Evolutionary conservation across 1,139 yeast genomes (phyloP).

Genomic region (Diutina catenulata): DNA sequence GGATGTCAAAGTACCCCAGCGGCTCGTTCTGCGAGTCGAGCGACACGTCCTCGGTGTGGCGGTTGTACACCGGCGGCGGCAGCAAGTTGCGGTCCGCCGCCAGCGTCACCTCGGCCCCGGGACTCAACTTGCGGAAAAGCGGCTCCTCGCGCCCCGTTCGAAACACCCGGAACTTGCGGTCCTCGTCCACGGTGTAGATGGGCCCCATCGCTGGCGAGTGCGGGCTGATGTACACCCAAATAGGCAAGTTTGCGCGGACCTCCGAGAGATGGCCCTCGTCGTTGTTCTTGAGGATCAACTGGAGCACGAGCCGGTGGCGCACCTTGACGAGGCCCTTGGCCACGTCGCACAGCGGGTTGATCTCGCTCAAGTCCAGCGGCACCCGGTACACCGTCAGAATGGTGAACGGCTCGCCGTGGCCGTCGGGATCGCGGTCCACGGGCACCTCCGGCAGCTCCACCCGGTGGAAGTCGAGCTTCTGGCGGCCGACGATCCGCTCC

Average conservation of each 20-base stretch:
- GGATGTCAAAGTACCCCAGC: background rate
- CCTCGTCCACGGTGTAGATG: background rate
- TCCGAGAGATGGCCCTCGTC: slow-evolving; percentile 54
- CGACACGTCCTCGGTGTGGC: background rate
- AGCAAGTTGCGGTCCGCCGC: background rate
- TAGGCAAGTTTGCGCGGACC: slow-evolving; percentile 55
- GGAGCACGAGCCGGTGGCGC: slow-evolving; percentile 48
- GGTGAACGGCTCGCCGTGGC: slow-evolving; percentile 36
- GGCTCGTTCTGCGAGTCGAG: background rate
- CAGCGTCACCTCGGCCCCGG: background rate
- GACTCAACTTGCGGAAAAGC: background rate
- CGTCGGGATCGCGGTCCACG: slow-evolving; percentile 14
- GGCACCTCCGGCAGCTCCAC: background rate
- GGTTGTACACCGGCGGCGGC: background rate
- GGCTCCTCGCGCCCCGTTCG: background rate
- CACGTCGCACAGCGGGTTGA: slow-evolving; percentile 49
- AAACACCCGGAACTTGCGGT: background rate
- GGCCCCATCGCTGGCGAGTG: slow-evolving; percentile 10
- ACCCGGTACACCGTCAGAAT: slow-evolving; percentile 36
- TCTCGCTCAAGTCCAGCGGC: slow-evolving; percentile 38
- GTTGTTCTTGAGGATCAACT: slow-evolving; percentile 42
- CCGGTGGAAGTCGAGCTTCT: slow-evolving; percentile 12
- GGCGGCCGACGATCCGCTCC: slow-evolving; percentile 15
- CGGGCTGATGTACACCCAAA: slow-evolving; percentile 46
- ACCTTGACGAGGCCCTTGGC: slow-evolving; percentile 39